A percentile compares a stretch with the other conserved stretches of the same genome.
These are phyloP conservation scores for Malus hybrid DNA, from an alignment of 331 rosid species.

Conservation along the genomic window DNA sequence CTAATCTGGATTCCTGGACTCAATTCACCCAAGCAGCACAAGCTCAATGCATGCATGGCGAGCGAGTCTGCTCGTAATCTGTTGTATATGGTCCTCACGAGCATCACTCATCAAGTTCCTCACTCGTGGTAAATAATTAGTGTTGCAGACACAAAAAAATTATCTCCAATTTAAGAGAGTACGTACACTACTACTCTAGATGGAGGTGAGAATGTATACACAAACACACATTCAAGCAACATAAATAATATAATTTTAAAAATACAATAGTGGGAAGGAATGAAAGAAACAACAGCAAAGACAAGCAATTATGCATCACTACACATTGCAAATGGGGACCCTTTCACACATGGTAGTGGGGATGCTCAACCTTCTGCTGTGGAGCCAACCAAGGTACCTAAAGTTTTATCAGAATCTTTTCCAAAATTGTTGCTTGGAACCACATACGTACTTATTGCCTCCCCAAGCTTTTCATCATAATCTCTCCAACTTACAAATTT, in stretches of 20 bases:
- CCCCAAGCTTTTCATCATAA: background rate
- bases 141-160: background rate
- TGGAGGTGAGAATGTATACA: background rate
- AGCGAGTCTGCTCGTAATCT: background rate
- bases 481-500: background rate
- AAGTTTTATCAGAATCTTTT: constrained; percentile 47
- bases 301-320: constrained; percentile 48
- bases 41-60: background rate
- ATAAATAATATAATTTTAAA: too few relatives aligned
- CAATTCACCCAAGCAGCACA: background rate
- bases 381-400: constrained; percentile 33
- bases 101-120: background rate
- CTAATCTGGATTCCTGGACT: background rate
- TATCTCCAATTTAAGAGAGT: background rate
- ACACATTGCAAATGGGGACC: constrained; percentile 72
- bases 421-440: constrained; percentile 30
- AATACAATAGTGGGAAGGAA: constrained; percentile 1
- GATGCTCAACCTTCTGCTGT: constrained; percentile 39
- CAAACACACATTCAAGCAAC: background rate
- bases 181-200: background rate
- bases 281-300: constrained; percentile 64
- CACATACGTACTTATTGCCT: background rate
- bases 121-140: too few relatives aligned
- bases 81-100: too few relatives aligned
- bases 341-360: constrained; percentile 78